phyloP scores from a whole-genome alignment of 2,329 filamentous ascomycete genomes.

The Cordyceps cateniannulata region DNA sequence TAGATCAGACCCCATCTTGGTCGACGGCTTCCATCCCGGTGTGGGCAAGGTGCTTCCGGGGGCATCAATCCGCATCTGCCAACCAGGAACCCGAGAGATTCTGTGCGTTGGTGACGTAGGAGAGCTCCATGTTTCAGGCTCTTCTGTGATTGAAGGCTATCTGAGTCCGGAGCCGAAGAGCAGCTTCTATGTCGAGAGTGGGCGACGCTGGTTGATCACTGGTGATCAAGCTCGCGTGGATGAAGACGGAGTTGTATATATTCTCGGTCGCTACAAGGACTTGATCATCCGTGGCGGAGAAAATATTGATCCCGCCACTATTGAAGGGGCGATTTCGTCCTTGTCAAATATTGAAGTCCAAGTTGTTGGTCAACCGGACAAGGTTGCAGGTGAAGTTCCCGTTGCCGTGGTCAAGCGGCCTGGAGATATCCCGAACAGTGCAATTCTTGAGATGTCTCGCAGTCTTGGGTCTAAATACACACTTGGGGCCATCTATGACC shows the following conservation, averaged over 20 bases:
- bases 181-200: constrained; percentile 30
- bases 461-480: constrained; percentile 31
- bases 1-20: constrained; percentile 23
- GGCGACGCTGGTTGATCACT: constrained; percentile 30
- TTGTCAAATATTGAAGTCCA: constrained; percentile 26
- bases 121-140: constrained; percentile 34
- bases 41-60: constrained; percentile 36
- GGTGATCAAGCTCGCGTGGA: constrained; percentile 36
- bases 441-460: constrained; percentile 24
- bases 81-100: constrained; percentile 22
- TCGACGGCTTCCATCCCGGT: constrained; percentile 30
- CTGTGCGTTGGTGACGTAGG: constrained; percentile 27
- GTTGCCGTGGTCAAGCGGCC: constrained; percentile 36
- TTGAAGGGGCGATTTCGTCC: constrained; percentile 30
- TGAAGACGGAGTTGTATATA: constrained; percentile 29
- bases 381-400: constrained; percentile 40
- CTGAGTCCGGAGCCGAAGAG: constrained; percentile 21
- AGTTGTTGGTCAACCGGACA: constrained; percentile 37
- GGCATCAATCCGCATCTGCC: constrained; percentile 31
- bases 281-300: constrained; percentile 39
- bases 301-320: constrained; percentile 33
- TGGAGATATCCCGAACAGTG: constrained; percentile 24
- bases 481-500: constrained; percentile 33
- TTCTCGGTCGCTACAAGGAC: constrained; percentile 38
- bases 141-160: constrained; percentile 30